Conservation (phyloP, 306 rosid species). For the Vicia villosa region DNA sequence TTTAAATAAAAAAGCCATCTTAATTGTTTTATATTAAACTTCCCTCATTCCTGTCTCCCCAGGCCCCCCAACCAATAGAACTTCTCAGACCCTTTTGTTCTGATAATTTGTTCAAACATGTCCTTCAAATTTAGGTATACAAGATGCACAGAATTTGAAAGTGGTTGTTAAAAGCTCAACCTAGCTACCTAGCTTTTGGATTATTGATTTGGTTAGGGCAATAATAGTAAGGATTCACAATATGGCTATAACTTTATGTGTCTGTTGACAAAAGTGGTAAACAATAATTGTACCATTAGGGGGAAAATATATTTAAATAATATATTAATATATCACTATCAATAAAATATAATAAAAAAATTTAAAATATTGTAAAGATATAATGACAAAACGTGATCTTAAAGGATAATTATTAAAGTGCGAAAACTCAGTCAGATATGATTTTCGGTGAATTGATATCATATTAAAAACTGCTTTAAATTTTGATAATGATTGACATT, state of each 20-base stretch:
- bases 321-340: background rate
- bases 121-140: background rate
- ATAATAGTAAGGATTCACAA: slow-evolving; percentile 36
- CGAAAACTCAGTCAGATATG: background rate
- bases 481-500: background rate
- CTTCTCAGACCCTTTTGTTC: background rate
- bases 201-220: slow-evolving; percentile 36
- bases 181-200: slow-evolving; percentile 34
- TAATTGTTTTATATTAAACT: background rate
- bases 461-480: background rate
- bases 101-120: slow-evolving; percentile 9
- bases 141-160: background rate
- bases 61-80: background rate
- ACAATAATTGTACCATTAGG: slow-evolving; percentile 52
- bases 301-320: slow-evolving; percentile 28
- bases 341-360: background rate
- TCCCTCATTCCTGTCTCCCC: background rate
- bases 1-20: background rate
- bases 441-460: background rate
- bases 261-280: slow-evolving; percentile 48
- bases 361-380: background rate
- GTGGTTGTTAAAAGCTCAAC: slow-evolving; percentile 22
- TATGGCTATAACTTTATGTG: slow-evolving; percentile 37
- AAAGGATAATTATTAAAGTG: background rate
- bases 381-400: background rate